phyloP scores from a whole-genome alignment of 345 rosid species.

The Acer yangbiense region DNA sequence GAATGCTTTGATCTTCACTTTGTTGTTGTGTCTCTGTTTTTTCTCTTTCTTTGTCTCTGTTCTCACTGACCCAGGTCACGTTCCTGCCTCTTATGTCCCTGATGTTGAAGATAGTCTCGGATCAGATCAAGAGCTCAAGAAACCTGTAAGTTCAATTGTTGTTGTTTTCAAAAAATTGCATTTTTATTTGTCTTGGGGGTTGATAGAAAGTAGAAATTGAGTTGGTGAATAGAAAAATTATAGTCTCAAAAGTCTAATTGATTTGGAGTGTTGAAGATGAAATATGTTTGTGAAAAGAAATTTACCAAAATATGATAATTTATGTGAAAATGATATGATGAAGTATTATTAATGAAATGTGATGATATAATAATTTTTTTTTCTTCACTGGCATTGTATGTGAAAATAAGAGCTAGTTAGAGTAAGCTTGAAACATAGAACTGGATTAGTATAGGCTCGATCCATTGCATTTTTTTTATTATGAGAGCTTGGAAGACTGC shows the following conservation, averaged over 20 bases:
- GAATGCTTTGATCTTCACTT: slow-evolving; percentile 50
- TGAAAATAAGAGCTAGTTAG: neutral
- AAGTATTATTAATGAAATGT: neutral
- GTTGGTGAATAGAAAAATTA: neutral
- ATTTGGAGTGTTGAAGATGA: neutral
- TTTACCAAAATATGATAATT: no score
- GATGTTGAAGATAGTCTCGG: slow-evolving; percentile 50
- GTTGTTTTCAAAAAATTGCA: neutral
- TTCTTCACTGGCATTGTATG: neutral
- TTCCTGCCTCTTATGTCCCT: slow-evolving; percentile 57
- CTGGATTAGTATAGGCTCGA: neutral
- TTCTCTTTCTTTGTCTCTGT: slow-evolving; percentile 47
- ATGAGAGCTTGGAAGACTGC: neutral
- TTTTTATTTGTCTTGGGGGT: no score
- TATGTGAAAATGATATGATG: neutral
- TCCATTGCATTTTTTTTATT: neutral
- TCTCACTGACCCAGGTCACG: slow-evolving; percentile 60
- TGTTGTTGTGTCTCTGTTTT: slow-evolving; percentile 47
- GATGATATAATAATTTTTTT: no score
- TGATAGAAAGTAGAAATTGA: neutral
- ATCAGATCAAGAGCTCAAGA: slow-evolving; percentile 31
- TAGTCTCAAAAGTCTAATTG: neutral
- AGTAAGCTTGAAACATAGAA: no score
- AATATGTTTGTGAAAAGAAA: no score
- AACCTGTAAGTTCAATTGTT: slow-evolving; percentile 26